These are phyloP conservation scores for Rossbeevera mucosa DNA, from an alignment of 768 basidiomycete genomes.

Conservation along the genomic window DNA sequence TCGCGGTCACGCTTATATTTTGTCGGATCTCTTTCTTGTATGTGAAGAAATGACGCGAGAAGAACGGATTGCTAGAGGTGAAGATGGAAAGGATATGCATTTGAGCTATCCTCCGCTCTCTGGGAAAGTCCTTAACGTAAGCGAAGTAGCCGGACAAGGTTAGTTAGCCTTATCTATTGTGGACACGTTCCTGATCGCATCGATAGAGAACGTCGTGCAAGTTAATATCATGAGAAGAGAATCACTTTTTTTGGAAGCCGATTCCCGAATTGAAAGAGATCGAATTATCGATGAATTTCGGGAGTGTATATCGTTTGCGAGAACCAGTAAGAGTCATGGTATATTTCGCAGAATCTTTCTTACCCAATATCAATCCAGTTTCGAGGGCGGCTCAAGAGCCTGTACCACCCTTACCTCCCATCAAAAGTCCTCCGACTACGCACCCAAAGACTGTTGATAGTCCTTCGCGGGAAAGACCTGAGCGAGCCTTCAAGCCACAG, in stretches of 20 bases:
- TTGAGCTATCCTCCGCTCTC: conserved; percentile 92
- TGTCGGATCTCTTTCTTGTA: conserved; percentile 90
- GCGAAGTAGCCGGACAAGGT: conserved; percentile 60
- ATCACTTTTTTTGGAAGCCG: conserved; percentile 60
- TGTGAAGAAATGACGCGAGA: conserved; percentile 77
- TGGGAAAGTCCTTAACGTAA: conserved; percentile 83
- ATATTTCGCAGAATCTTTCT: conserved; percentile 2
- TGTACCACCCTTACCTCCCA: conserved; percentile 60
- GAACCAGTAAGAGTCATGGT: conserved; percentile 48
- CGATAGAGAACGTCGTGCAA: conserved; percentile 64
- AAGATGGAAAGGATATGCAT: conserved; percentile 79
- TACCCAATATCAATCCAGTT: conserved; percentile 33
- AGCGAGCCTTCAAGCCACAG: conserved; percentile 20
- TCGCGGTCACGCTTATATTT: conserved; percentile 78
- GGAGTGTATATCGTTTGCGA: conserved; percentile 83
- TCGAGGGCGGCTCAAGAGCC: conserved; percentile 57
- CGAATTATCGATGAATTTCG: conserved; percentile 63
- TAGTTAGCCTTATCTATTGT: conserved; percentile 20
- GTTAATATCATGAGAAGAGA: conserved; percentile 89
- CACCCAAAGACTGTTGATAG: background rate
- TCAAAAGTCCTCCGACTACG: conserved; percentile 29
- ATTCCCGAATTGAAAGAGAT: conserved; percentile 56
- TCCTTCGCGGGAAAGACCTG: conserved; percentile 15
- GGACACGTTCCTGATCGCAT: conserved; percentile 11
- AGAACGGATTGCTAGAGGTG: conserved; percentile 48